A percentile compares a stretch with the other conserved stretches of the same genome.
phyloP scores from a whole-genome alignment of 2,329 filamentous ascomycete genomes.

The Diplodia scrobiculata region DNA sequence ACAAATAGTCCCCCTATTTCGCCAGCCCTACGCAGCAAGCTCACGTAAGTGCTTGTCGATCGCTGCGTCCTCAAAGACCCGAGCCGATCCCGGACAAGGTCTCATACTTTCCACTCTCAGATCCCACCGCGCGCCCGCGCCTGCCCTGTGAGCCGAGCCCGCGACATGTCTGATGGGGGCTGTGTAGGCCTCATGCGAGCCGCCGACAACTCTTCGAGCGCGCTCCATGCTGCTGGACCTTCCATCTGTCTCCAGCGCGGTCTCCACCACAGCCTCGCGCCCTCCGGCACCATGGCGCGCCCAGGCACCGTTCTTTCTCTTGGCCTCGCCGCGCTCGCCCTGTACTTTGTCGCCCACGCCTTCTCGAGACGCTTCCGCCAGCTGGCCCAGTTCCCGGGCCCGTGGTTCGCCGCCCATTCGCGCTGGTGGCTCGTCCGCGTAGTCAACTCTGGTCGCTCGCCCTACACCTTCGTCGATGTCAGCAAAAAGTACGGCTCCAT shows the following conservation, averaged over 20 bases:
- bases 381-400: conserved; percentile 16
- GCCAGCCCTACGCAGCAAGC: conserved; percentile 21
- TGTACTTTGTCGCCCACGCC: conserved; percentile 1
- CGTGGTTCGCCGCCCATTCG: conserved; percentile 18
- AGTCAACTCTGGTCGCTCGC: conserved; percentile 9
- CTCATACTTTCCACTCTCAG: conserved; percentile 20
- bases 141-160: conserved; percentile 4
- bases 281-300: conserved; percentile 3
- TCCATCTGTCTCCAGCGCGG: background rate
- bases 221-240: conserved; percentile 5
- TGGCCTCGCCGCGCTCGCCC: background rate
- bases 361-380: conserved; percentile 10
- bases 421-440: conserved; percentile 13
- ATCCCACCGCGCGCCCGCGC: conserved; percentile 8
- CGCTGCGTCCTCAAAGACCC: conserved; percentile 7
- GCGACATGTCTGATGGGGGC: conserved; percentile 24
- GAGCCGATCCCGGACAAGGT: conserved; percentile 18
- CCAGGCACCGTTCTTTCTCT: conserved; percentile 9
- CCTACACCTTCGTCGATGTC: conserved; percentile 24
- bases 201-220: conserved; percentile 21
- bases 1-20: conserved; percentile 25
- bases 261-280: background rate
- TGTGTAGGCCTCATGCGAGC: conserved; percentile 16
- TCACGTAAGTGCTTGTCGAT: conserved; percentile 25
- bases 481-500: conserved; percentile 40